phyloP scores from a whole-genome alignment of 306 rosid genomes.

The Argentina anserina region DNA sequence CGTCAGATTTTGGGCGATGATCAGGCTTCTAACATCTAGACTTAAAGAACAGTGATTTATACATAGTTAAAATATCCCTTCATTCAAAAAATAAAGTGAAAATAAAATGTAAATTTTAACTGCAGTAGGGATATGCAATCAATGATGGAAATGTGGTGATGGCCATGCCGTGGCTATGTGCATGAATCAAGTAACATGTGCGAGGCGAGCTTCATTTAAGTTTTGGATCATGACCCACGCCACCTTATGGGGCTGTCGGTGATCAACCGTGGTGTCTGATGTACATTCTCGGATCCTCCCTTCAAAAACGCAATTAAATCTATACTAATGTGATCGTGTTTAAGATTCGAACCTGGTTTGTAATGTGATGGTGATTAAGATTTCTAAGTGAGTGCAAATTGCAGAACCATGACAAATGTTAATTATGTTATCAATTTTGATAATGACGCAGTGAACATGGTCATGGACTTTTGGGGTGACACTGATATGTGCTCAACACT shows the following conservation, averaged over 20 bases:
- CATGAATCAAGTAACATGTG: not conserved
- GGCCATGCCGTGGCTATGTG: not conserved
- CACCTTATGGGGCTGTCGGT: conserved; percentile 6
- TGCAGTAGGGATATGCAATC: not conserved
- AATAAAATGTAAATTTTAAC: not conserved
- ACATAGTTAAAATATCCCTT: too few species aligned
- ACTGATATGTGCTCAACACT: not conserved
- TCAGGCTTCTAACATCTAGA: too few species aligned
- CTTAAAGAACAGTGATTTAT: too few species aligned
- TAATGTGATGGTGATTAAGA: not conserved
- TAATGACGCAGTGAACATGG: not conserved
- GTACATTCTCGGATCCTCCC: not conserved
- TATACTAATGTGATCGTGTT: not conserved
- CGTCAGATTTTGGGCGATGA: too few species aligned
- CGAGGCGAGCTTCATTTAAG: not conserved
- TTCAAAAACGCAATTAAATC: not conserved
- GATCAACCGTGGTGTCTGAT: not conserved
- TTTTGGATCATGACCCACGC: not conserved
- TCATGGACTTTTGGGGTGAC: not conserved
- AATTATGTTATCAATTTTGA: not conserved
- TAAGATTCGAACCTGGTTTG: not conserved
- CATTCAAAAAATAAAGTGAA: too few species aligned
- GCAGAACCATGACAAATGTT: not conserved
- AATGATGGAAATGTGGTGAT: not conserved
- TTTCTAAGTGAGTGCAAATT: not conserved